Evolutionary conservation across 805 yeast species (phyloP), one percentile per base, ranked within the genome.

Genomic region (Saturnispora hagleri): DNA sequence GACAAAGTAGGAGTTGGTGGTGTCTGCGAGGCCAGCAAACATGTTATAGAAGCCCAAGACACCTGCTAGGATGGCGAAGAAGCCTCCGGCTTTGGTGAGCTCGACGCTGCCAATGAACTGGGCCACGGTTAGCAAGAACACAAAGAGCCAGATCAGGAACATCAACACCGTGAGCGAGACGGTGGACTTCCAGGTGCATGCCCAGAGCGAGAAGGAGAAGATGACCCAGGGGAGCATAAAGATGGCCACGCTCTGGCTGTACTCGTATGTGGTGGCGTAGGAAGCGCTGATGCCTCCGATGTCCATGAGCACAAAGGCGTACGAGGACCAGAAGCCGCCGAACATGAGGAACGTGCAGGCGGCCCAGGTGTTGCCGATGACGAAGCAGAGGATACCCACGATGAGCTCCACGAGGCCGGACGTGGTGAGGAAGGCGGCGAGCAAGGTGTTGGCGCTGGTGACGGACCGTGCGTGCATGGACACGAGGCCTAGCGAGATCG

Each of bases 321-420:
- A 78, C 3, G 76, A 67, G 50, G 75, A 63, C 77, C 81, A 79
- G 60, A 79, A 79, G 0, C 80, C 77, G 24, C 82, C 83, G 64
- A 73, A 79, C 61, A 75, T 72, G 27, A 72, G 65, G 48, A 79
- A 70, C 1, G 79, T 77, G 43, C 80, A 73, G 38, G 74, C 74
- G 24, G 79, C 83, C 73, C 80, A 79, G 1, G 80, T 74, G 62
- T 77, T 78, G 46, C 80, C 81, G 38, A 73, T 59, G 18, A 72
- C 55, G 47, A 78, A 61, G 58, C 80, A 78, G 71, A 80, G 72
- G 9, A 76, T 57, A 3, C 84, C 84, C 38, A 75, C 75, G 41
- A 77, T 66, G 3, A 75, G 60, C 61, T 77, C 77, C 33, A 72
- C 75, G 3, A 72, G 57, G 9, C 83, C 83, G 18, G 79, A 75